Conservation (phyloP, 2,329 filamentous ascomycete species). For the Fusarium anguioides region DNA sequence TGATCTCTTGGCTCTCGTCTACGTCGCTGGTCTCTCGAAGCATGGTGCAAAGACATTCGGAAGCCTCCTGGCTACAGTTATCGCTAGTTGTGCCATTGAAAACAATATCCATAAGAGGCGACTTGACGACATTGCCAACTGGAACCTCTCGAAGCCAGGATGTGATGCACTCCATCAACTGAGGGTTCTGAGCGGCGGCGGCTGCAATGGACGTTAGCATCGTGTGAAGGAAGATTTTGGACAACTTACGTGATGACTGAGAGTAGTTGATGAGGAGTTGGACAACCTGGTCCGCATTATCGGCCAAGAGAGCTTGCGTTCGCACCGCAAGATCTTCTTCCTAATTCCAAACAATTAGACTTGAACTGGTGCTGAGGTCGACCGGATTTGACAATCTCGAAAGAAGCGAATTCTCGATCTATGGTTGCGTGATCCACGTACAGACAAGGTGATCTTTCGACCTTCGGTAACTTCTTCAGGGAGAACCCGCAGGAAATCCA, state of each 20-base stretch:
- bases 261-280: constrained; percentile 89
- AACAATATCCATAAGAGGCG: constrained; percentile 83
- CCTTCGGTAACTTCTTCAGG: constrained; percentile 99
- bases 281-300: constrained; percentile 90
- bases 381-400: constrained; percentile 52
- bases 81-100: constrained; percentile 82
- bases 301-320: constrained; percentile 88
- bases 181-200: constrained; percentile 83
- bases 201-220: constrained; percentile 58
- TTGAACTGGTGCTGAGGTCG: constrained; percentile 50
- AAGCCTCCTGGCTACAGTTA: constrained; percentile 83
- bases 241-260: constrained; percentile 82
- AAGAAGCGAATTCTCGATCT: constrained; percentile 52
- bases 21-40: constrained; percentile 93
- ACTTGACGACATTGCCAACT: constrained; percentile 82
- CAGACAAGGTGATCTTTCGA: constrained; percentile 98
- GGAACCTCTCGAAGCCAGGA: constrained; percentile 97
- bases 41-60: constrained; percentile 92
- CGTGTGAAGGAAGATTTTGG: not conserved
- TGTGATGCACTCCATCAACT: constrained; percentile 93
- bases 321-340: constrained; percentile 92
- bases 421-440: constrained; percentile 78
- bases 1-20: constrained; percentile 85
- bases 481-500: constrained; percentile 96
- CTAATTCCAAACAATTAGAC: constrained; percentile 67